Evolutionary conservation across 306 rosid species (phyloP).

Genomic region (Argentina anserina): DNA sequence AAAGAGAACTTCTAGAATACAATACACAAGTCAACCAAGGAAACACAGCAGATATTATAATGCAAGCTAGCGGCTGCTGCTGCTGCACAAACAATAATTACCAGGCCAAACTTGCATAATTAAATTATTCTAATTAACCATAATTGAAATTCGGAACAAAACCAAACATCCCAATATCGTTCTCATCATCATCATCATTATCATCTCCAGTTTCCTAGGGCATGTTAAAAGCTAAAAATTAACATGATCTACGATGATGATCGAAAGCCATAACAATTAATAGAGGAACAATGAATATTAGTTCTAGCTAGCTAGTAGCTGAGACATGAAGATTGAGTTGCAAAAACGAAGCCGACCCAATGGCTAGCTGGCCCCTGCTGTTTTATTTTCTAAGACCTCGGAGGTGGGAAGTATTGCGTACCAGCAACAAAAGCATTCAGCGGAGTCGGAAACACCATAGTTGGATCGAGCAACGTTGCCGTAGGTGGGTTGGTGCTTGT

Average conservation of each 20-base stretch:
- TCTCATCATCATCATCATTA: slow-evolving; percentile 31
- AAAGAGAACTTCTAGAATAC: slow-evolving; percentile 9
- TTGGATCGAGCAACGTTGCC: slow-evolving; percentile 54
- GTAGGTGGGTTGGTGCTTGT: slow-evolving; percentile 20
- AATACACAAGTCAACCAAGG: slow-evolving; percentile 27
- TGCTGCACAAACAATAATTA: background rate
- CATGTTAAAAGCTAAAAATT: slow-evolving; percentile 26
- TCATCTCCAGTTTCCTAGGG: slow-evolving; percentile 20
- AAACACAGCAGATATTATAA: slow-evolving; percentile 13
- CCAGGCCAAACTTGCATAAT: background rate
- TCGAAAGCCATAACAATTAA: background rate
- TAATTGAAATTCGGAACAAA: slow-evolving; percentile 45
- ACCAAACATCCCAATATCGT: slow-evolving; percentile 31
- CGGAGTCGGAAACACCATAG: slow-evolving; percentile 70
- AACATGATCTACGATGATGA: slow-evolving; percentile 2
- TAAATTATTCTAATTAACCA: slow-evolving; percentile 23
- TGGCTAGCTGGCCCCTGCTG: background rate
- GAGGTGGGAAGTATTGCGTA: slow-evolving; percentile 91
- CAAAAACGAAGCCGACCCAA: background rate
- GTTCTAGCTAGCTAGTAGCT: background rate
- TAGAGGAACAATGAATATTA: background rate
- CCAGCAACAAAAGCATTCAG: slow-evolving; percentile 90
- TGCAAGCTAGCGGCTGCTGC: slow-evolving; percentile 10
- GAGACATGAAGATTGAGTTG: background rate
- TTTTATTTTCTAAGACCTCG: slow-evolving; percentile 50